Evolutionary conservation across 2,329 filamentous ascomycete genomes (phyloP), one percentile per base, ranked within the genome.

Genomic region (Intubia oerlemansii): DNA sequence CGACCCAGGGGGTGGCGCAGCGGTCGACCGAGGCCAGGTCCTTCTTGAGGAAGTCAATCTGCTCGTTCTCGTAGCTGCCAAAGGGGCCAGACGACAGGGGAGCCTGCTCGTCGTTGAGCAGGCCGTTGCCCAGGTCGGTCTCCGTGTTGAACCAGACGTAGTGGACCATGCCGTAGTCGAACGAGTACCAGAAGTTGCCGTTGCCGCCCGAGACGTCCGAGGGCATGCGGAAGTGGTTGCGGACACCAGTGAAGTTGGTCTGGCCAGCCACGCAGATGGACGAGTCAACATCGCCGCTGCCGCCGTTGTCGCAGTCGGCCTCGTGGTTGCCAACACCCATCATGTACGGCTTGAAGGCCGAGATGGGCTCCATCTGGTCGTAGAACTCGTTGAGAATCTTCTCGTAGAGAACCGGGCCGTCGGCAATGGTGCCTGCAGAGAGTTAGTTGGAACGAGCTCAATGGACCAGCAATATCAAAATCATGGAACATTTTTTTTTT

Each of bases 311-410:
- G 36, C 56, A 58, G 5, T 54, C 39, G 2, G 53, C 52, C 38
- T 59, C 54, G 33, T 62, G 58, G 41, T 62, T 62, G 9, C 58
- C 32, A 10, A 23, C 25, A 2, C 56, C 36, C 13, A 56, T 50
- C 54, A 60, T 59, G 44, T 60, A 57, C 0, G 57, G 56, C 5
- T 56, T 42, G 40, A 50, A 54, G 18, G 37, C 45, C 6, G 50
- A 52, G 30, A 60, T 42, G 7, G 41, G 38, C 36, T 45, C 48
- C 39, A 58, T 48, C 52, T 55, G 57, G 37, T 60, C 32, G 39
- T 60, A 56, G 51, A 55, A 60, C 5, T 59, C 44, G 41, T 60
- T 55, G 51, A 55, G 58, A 35, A 59, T 62, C 7, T 48, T 51
- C 41, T 62, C 57, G 39, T 61, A 62, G n/a, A 61, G 34, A 0